Conservation (phyloP, 1,284 basidiomycete genomes). For the Puccinia novopanici region DNA sequence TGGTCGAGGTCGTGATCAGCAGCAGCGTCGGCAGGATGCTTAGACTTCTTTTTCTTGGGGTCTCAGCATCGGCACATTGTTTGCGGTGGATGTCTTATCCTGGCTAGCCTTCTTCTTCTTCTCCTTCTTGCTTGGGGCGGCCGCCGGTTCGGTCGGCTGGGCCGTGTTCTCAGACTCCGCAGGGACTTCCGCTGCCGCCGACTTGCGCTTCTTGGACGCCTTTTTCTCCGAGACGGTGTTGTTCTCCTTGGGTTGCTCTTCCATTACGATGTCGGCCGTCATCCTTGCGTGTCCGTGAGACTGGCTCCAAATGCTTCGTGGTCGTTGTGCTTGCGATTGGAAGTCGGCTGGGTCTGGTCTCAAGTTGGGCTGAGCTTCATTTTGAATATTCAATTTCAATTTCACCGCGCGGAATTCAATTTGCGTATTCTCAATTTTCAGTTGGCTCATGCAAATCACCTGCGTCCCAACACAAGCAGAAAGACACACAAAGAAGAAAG, state of each 20-base stretch:
- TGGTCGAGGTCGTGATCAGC: constrained; percentile 10
- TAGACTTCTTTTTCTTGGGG: constrained; percentile 14
- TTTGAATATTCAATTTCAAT: constrained; percentile 9
- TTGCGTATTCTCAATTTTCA: background rate
- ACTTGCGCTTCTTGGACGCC: constrained; percentile 14
- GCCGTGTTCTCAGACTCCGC: background rate
- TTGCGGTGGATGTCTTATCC: background rate
- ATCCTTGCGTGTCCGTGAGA: background rate
- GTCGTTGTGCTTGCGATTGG: background rate
- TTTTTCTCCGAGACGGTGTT: background rate
- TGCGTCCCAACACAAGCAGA: too few relatives aligned
- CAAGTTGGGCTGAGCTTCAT: background rate
- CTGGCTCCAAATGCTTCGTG: background rate
- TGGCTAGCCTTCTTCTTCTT: constrained; percentile 4
- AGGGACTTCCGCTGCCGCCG: background rate
- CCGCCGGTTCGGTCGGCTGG: background rate
- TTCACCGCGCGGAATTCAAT: background rate
- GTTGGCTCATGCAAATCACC: too few relatives aligned
- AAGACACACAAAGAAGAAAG: too few relatives aligned
- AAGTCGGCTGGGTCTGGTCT: background rate
- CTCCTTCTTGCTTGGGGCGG: constrained; percentile 9
- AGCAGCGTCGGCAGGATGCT: background rate
- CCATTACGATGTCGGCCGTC: constrained; percentile 6
- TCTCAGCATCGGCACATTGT: background rate
- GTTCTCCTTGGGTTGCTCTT: background rate